Evolutionary conservation across 208 protist species (phyloP).

Genomic region (Jaenimonas drosophilae): DNA sequence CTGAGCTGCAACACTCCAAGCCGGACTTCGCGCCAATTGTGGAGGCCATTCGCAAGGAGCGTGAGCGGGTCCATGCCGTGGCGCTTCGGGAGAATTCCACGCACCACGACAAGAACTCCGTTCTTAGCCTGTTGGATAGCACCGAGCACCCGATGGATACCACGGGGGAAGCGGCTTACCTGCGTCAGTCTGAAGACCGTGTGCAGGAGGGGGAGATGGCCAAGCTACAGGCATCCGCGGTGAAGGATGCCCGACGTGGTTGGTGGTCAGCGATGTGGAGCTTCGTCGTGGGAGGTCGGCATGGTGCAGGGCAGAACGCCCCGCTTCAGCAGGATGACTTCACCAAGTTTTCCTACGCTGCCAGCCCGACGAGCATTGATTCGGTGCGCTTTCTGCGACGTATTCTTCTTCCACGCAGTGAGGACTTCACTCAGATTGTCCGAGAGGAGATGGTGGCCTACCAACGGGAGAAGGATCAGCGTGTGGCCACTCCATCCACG

Average conservation of each 20-base stretch:
- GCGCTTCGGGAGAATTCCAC: background rate
- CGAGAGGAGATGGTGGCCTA: conserved; percentile 81
- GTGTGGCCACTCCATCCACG: conserved; percentile 3
- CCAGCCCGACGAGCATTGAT: conserved; percentile 56
- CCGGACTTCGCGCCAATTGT: conserved; percentile 57
- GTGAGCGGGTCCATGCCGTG: conserved; percentile 12
- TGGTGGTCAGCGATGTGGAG: background rate
- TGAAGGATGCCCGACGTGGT: no score
- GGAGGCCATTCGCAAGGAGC: conserved; percentile 33
- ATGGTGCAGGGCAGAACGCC: conserved; percentile 1
- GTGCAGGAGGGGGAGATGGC: background rate
- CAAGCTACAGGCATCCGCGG: background rate
- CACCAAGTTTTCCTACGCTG: conserved; percentile 56
- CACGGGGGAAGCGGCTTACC: conserved; percentile 17
- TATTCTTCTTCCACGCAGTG: conserved; percentile 61
- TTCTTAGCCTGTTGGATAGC: background rate
- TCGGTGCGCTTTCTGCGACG: conserved; percentile 59
- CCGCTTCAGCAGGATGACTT: conserved; percentile 39
- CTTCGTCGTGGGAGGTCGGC: conserved; percentile 5
- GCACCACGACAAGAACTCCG: background rate
- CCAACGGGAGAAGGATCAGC: conserved; percentile 33
- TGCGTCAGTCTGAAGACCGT: no score
- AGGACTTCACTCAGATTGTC: conserved; percentile 79
- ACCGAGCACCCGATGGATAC: conserved; percentile 74
- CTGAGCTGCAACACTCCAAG: conserved; percentile 24